Conservation (phyloP, 108 stramenopile genomes). For the Parmales sp. region DNA sequence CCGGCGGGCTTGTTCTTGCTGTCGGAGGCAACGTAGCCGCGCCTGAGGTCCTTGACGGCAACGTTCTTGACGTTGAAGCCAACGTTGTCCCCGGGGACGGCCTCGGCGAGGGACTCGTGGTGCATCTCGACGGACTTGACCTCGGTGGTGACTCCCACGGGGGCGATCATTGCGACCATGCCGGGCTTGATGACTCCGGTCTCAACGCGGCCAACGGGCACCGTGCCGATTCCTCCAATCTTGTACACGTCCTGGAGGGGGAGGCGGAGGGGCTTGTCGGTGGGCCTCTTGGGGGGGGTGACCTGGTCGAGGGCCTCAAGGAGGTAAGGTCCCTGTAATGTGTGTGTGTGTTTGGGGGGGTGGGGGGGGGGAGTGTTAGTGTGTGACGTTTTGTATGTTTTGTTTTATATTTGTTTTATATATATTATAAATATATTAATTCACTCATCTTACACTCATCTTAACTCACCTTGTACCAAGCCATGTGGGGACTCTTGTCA, state of each 20-base stretch:
- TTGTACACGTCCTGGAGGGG: constrained; percentile 93
- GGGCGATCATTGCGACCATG: constrained; percentile 72
- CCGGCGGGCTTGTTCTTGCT: constrained; percentile 58
- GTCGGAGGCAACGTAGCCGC: constrained; percentile 82
- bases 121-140: constrained; percentile 92
- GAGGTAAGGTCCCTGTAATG: constrained; percentile 74
- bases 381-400: no score
- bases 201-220: constrained; percentile 88
- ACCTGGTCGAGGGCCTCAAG: constrained; percentile 83
- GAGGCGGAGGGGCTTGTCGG: constrained; percentile 87
- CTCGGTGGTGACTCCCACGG: constrained; percentile 58
- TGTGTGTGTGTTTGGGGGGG: no score
- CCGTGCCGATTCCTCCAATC: constrained; percentile 87
- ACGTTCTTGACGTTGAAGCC: constrained; percentile 89
- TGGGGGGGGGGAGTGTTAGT: no score
- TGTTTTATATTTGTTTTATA: no score
- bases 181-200: constrained; percentile 85
- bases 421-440: no score
- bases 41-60: constrained; percentile 74
- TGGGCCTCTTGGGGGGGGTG: constrained; percentile 70
- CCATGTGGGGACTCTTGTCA: constrained; percentile 73
- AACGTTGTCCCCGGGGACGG: constrained; percentile 83
- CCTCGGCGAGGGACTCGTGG: constrained; percentile 71
- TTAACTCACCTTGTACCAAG: constrained; percentile 96
- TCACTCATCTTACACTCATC: no score